Evolutionary conservation across 768 basidiomycete genomes (phyloP).

Genomic region (Boletellus sp.): DNA sequence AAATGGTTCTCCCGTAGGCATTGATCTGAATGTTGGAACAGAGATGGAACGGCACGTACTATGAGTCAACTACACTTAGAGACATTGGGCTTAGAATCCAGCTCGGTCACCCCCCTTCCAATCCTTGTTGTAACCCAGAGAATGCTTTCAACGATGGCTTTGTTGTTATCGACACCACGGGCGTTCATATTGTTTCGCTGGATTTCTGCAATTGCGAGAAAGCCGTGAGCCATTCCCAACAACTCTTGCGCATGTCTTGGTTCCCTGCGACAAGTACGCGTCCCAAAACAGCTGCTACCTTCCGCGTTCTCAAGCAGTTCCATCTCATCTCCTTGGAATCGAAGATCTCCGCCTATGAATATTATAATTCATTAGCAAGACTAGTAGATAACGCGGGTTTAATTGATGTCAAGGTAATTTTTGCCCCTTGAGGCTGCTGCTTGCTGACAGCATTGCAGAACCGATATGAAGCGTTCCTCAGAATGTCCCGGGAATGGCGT

Average conservation of each 20-base stretch:
- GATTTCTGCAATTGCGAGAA: background rate
- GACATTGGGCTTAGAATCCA: background rate
- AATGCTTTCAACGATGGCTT: background rate
- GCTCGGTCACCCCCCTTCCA: background rate
- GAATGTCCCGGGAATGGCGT: background rate
- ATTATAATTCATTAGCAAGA: conserved; percentile 23
- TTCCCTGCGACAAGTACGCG: background rate
- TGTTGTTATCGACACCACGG: background rate
- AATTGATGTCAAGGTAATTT: conserved; percentile 5
- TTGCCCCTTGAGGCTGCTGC: too few species aligned
- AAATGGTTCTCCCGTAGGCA: too few species aligned
- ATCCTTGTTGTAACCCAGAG: background rate
- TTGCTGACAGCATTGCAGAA: background rate
- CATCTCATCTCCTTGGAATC: conserved; percentile 17
- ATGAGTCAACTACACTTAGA: background rate
- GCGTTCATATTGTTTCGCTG: background rate
- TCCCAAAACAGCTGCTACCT: conserved; percentile 10
- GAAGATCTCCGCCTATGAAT: conserved; percentile 31
- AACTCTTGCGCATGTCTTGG: background rate
- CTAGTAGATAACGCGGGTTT: conserved; percentile 26
- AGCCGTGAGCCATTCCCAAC: background rate
- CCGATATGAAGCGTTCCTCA: background rate
- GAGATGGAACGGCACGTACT: background rate
- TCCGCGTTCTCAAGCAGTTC: background rate
- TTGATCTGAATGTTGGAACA: background rate